phyloP scores from a whole-genome alignment of 2,329 filamentous ascomycete species.

The Phyllosticta ampelicida region DNA sequence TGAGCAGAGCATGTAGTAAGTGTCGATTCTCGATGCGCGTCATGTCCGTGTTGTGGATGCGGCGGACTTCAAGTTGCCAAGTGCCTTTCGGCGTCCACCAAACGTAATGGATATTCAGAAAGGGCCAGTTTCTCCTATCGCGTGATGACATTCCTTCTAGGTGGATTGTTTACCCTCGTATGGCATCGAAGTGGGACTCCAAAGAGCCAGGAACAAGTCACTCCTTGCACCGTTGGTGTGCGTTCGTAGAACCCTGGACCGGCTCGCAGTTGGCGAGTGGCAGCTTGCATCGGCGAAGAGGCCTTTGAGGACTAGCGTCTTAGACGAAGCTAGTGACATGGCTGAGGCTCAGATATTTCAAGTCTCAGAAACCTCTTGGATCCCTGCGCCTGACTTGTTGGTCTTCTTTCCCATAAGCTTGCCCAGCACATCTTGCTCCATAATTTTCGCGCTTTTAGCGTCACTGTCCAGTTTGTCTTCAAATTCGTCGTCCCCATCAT shows the following conservation, averaged over 20 bases:
- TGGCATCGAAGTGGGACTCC: neutral
- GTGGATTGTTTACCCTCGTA: neutral
- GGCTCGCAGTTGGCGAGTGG: neutral
- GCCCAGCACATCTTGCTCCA: conserved; percentile 24
- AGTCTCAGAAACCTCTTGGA: conserved; percentile 22
- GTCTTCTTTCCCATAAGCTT: conserved; percentile 27
- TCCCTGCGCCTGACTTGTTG: conserved; percentile 14
- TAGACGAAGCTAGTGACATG: neutral
- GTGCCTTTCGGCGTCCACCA: neutral
- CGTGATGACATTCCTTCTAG: neutral
- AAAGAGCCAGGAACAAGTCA: neutral
- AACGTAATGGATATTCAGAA: neutral
- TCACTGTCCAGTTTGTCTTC: conserved; percentile 11
- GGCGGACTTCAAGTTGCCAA: neutral
- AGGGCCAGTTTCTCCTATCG: neutral
- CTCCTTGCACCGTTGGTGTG: neutral
- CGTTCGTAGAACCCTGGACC: neutral
- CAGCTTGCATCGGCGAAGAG: neutral
- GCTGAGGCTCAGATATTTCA: neutral
- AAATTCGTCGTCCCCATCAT: conserved; percentile 15
- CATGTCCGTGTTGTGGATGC: neutral
- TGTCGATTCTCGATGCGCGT: neutral
- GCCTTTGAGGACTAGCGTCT: neutral
- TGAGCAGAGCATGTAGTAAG: neutral
- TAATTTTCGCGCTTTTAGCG: neutral